A percentile compares a stretch with the other conserved stretches of the same genome.
phyloP scores from a whole-genome alignment of 2,329 filamentous ascomycete genomes.

The Alternaria rosae region DNA sequence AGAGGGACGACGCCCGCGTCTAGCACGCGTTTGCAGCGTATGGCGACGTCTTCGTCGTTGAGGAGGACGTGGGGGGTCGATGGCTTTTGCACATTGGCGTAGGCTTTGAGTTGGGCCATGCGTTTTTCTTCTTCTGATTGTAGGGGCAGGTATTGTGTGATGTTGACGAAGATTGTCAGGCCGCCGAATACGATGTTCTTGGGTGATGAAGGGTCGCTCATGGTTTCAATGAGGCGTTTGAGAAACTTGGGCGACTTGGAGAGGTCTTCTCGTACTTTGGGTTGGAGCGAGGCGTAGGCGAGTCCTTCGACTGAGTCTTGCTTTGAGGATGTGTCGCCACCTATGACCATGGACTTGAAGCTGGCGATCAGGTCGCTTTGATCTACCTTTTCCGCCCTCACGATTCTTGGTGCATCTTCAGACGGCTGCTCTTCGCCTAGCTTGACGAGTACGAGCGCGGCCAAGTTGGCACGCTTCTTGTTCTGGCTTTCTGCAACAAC shows the following conservation, averaged over 20 bases:
- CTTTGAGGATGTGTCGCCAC: conserved; percentile 63
- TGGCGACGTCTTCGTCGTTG: conserved; percentile 76
- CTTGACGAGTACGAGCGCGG: conserved; percentile 64
- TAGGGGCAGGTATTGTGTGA: conserved; percentile 79
- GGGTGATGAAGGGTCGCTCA: conserved; percentile 53
- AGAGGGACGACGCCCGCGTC: conserved; percentile 79
- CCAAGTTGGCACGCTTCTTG: conserved; percentile 59
- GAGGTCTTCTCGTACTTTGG: conserved; percentile 83
- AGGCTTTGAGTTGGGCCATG: conserved; percentile 90
- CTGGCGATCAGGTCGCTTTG: conserved; percentile 61
- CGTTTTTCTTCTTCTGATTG: conserved; percentile 91
- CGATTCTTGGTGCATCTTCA: conserved; percentile 40
- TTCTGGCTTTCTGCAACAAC: conserved; percentile 77
- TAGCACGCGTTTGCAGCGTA: conserved; percentile 79
- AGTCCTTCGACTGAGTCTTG: conserved; percentile 86
- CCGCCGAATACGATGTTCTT: conserved; percentile 79
- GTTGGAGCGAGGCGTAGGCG: conserved; percentile 87
- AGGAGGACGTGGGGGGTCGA: conserved; percentile 71
- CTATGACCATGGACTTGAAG: conserved; percentile 70
- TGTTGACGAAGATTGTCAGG: conserved; percentile 83
- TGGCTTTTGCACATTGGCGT: conserved; percentile 81
- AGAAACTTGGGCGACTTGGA: conserved; percentile 73
- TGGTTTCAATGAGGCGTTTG: conserved; percentile 70
- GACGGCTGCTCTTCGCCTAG: conserved; percentile 53
- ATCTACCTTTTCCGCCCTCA: conserved; percentile 42